Percentiles rank a stretch among this genome's conserved stretches.
Evolutionary conservation across 495 filamentous ascomycete genomes (phyloP).

Genomic region (Sporormia fimetaria): DNA sequence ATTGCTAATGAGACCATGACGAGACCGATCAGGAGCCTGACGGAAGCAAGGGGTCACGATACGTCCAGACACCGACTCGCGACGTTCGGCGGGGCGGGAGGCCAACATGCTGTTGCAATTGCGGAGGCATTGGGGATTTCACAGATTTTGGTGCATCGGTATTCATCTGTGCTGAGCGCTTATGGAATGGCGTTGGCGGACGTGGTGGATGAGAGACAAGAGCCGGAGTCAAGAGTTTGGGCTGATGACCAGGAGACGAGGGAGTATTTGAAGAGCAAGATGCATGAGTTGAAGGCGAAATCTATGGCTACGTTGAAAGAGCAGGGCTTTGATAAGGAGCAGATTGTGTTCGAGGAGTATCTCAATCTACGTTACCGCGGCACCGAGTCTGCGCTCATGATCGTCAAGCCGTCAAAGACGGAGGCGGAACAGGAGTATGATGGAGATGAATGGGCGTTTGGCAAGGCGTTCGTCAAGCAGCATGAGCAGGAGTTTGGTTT

Average conservation of each 20-base stretch:
- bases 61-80: slow-evolving; percentile 81
- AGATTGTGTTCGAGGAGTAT: slow-evolving; percentile 76
- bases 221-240: slow-evolving; percentile 80
- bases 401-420: slow-evolving; percentile 50
- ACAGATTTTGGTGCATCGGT: slow-evolving; percentile 80
- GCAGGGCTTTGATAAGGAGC: slow-evolving; percentile 62
- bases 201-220: slow-evolving; percentile 85
- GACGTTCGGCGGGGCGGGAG: slow-evolving; percentile 89
- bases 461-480: slow-evolving; percentile 68
- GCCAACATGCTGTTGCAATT: slow-evolving; percentile 94
- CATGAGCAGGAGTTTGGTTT: slow-evolving; percentile 95
- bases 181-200: slow-evolving; percentile 97
- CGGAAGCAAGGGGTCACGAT: slow-evolving; percentile 87
- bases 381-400: slow-evolving; percentile 80
- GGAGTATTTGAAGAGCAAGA: slow-evolving; percentile 37
- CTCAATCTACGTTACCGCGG: slow-evolving; percentile 83
- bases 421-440: slow-evolving; percentile 46
- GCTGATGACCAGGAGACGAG: slow-evolving; percentile 39
- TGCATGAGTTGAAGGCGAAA: slow-evolving; percentile 56
- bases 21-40: slow-evolving; percentile 80
- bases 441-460: slow-evolving; percentile 66
- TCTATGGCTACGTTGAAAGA: slow-evolving; percentile 51
- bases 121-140: slow-evolving; percentile 77
- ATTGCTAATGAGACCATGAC: slow-evolving; percentile 97
- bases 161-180: slow-evolving; percentile 88